Evolutionary conservation across 2,329 filamentous ascomycete species (phyloP), one percentile per base, ranked within the genome.

Genomic region (Colletotrichum chlorophyti): DNA sequence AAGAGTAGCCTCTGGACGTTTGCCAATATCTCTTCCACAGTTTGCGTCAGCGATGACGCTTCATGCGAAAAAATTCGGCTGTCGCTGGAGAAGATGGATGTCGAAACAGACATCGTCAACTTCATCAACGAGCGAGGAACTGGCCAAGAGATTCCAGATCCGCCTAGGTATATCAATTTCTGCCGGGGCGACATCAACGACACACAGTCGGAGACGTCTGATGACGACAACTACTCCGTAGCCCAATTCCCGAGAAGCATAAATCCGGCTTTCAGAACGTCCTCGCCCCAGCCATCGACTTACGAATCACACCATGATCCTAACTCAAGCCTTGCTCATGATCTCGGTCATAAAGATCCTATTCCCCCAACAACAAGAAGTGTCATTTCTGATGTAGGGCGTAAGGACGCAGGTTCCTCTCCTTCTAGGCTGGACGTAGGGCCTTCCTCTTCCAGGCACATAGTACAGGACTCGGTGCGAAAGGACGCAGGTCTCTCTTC

Each of bases 1-100:
- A 99, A 98, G 81, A 96, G 91, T 76, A 98, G 95, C 69, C 80
- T 99, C 7, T 99, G 95, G 96, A 94, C 89, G 12, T 99, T 98
- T 76, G 94, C 95, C 53, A 99, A 99, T 72, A 93, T 99, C 66
- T 88, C 95, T 1, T 98, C 94, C 0, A 98, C 94, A 0, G 95
- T 98, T 10, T 99, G 95, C 70, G 95, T 99, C 43, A 98, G 93
- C 71, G 95, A 99, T 69, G 95, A 99, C 77, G 86, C 91, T 63
- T 95, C 94, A 2, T 99, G 94, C 73, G 96, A 99, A 75, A 98
- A 97, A 78, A 91, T 99, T 61, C 88, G 96, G 10, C 78, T 98
- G 5, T 94, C 94, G 0, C 81, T 99, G 3, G 96, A 99, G 76
- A 91, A 91, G 69, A 96, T 96, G 77, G 95, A 99, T 67, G 95